These are phyloP conservation scores for Boechera divaricarpa DNA, from an alignment of 345 rosid species.

Conservation along the genomic window DNA sequence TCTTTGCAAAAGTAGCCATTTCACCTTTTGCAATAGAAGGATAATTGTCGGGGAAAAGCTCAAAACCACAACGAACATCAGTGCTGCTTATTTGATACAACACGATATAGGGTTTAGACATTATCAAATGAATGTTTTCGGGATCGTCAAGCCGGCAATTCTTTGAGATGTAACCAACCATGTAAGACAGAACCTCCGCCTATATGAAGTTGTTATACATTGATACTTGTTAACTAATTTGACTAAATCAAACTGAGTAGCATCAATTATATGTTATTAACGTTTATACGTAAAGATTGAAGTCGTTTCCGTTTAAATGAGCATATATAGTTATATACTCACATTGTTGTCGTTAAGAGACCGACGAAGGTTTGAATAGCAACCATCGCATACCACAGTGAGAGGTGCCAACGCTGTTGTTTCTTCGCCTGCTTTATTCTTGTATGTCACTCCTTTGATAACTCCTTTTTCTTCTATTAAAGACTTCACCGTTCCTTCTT, in stretches of 20 bases:
- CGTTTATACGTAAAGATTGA: not conserved
- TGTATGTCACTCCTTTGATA: conserved; percentile 56
- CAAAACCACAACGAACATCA: conserved; percentile 56
- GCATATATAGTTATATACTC: not conserved
- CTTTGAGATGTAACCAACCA: conserved; percentile 53
- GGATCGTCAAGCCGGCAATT: conserved; percentile 51
- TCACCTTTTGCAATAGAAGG: conserved; percentile 59
- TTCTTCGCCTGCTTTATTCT: conserved; percentile 45
- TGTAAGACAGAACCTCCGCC: conserved; percentile 55
- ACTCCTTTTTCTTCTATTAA: conserved; percentile 59
- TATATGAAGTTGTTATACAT: conserved; percentile 29
- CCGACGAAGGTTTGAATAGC: conserved; percentile 59
- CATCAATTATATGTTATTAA: not conserved
- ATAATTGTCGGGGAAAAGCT: conserved; percentile 50
- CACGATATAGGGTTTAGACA: conserved; percentile 53
- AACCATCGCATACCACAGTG: conserved; percentile 63
- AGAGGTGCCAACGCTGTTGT: conserved; percentile 54
- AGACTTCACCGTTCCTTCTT: conserved; percentile 59
- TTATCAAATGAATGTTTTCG: conserved; percentile 50
- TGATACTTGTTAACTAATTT: not conserved
- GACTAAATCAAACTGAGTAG: not conserved
- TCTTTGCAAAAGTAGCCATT: conserved; percentile 46
- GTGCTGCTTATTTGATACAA: conserved; percentile 58
- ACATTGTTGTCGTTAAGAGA: conserved; percentile 55
- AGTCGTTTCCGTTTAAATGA: not conserved